Base-by-base conservation (phyloP, 1,284 basidiomycete genomes). In the Erythrobasidium hasegawianum region DNA sequence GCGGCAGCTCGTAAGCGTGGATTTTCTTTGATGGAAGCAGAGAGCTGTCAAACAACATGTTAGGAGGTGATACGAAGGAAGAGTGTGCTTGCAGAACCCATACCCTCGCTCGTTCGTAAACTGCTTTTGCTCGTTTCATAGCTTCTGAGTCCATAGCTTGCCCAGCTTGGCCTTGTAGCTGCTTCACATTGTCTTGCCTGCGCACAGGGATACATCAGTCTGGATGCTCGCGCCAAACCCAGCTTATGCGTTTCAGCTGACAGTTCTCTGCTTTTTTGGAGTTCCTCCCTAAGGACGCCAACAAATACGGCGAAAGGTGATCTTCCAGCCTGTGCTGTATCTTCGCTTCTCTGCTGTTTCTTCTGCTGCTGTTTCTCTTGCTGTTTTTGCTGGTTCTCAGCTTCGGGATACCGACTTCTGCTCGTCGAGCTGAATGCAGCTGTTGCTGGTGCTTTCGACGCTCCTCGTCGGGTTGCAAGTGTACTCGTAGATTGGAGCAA, bases 271-370 rank as follows among this genome's bases (percentile, higher is more conserved):
- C 91, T 95, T 83, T 97, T 97, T 76, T 85, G 83, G 55, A 98
- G 80, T 79, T 98, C 95, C 68, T 96, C 91, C 72, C 84, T 85
- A 61, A 98, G 82, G 22, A 95, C 93, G 52, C 97, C 90, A 16
- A 97, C 91, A 72, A 98, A 98, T 1, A 90, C 94, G 78, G 90
- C 87, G 76, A 97, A 97, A 1, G 96, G 96, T 5, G 90, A 94
- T 76, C 71, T 69, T 11, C 73, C 73, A 39, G 68, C 66, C 29
- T 71, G 71, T 40, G 57, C 59, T 26, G 52, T 40, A 41, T 73
- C 71, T 16, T 68, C 59, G 27, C 67, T 65, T 20, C 58, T 29
- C 20, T 70, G 22, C 52, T 70, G 53, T 59, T 71, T 59, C 56
- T 65, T 53, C 39, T 69, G 53, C 40, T 67, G 38, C 49, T 68